Evolutionary conservation across 2,329 filamentous ascomycete species (phyloP).

Genomic region (Colletotrichum eleusines): DNA sequence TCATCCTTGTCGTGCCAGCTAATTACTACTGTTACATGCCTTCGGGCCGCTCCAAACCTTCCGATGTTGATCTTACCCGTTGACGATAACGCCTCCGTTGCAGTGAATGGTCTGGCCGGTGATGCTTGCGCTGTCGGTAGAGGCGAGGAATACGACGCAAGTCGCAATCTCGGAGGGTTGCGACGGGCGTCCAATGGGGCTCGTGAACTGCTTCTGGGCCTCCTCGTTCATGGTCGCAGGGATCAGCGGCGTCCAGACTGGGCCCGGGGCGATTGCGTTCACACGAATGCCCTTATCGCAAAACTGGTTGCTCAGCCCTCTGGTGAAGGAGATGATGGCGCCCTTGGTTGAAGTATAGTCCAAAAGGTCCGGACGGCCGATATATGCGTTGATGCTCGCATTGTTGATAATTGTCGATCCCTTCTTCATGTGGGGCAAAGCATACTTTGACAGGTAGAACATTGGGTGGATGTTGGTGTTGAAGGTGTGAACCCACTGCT

Average conservation of each 20-base stretch:
- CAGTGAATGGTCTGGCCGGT: constrained; percentile 75
- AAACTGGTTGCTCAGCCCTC: constrained; percentile 81
- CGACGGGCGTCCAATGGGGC: constrained; percentile 81
- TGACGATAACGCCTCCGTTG: constrained; percentile 64
- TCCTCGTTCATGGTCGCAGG: constrained; percentile 78
- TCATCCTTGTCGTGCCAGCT: constrained; percentile 19
- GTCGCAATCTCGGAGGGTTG: constrained; percentile 87
- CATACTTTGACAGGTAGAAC: constrained; percentile 85
- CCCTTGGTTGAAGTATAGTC: constrained; percentile 87
- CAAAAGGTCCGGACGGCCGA: constrained; percentile 82
- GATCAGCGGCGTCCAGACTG: constrained; percentile 83
- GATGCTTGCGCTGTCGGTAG: constrained; percentile 78
- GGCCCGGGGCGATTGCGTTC: constrained; percentile 82
- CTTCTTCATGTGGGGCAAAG: constrained; percentile 78
- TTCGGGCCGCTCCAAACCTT: background rate
- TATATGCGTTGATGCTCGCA: constrained; percentile 85
- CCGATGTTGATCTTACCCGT: constrained; percentile 52
- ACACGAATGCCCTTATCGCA: constrained; percentile 79
- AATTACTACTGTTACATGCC: constrained; percentile 19
- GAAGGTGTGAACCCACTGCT: constrained; percentile 85
- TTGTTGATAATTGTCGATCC: constrained; percentile 88
- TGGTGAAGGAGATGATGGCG: constrained; percentile 83
- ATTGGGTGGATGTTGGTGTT: constrained; percentile 85
- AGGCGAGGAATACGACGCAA: constrained; percentile 85
- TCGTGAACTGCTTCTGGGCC: constrained; percentile 78